Conservation (phyloP, 768 basidiomycete species). For the Boletus pseudo-olivaceus region DNA sequence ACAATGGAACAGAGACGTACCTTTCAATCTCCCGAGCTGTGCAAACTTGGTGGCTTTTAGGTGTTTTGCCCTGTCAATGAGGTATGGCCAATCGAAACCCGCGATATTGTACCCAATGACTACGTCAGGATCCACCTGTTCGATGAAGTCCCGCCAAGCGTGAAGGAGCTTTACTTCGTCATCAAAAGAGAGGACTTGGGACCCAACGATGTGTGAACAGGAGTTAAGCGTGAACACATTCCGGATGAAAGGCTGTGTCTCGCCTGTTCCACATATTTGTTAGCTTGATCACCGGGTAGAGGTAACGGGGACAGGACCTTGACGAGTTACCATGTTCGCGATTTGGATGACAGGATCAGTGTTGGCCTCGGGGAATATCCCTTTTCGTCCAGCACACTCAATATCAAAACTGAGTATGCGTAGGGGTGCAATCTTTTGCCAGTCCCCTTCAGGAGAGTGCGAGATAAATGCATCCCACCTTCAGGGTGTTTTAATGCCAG, state of each 20-base stretch:
- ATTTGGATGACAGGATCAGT: conserved; percentile 97
- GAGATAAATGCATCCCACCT: conserved; percentile 88
- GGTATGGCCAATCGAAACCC: conserved; percentile 94
- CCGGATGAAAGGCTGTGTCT: conserved; percentile 88
- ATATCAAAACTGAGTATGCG: conserved; percentile 98
- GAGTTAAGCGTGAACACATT: conserved; percentile 96
- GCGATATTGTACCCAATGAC: conserved; percentile 95
- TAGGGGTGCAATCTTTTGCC: conserved; percentile 90
- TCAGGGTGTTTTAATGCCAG: conserved; percentile 3
- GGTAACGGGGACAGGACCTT: conserved; percentile 52
- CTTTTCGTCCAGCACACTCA: conserved; percentile 96
- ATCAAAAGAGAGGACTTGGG: conserved; percentile 83
- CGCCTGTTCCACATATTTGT: conserved; percentile 53
- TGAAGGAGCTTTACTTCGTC: conserved; percentile 72
- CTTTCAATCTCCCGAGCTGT: conserved; percentile 69
- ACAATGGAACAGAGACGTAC: conserved; percentile 37
- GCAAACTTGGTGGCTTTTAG: conserved; percentile 69
- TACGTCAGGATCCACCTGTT: conserved; percentile 89
- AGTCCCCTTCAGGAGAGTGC: conserved; percentile 85
- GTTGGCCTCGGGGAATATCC: conserved; percentile 91
- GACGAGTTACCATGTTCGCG: conserved; percentile 97
- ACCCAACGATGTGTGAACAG: conserved; percentile 96
- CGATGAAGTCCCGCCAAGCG: conserved; percentile 87
- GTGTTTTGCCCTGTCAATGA: conserved; percentile 87
- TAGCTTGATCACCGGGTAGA: background rate